A percentile compares a stretch with the other conserved stretches of the same genome.
These are phyloP conservation scores for Physaria fendleri DNA, from an alignment of 345 rosid genomes.

Conservation along the genomic window DNA sequence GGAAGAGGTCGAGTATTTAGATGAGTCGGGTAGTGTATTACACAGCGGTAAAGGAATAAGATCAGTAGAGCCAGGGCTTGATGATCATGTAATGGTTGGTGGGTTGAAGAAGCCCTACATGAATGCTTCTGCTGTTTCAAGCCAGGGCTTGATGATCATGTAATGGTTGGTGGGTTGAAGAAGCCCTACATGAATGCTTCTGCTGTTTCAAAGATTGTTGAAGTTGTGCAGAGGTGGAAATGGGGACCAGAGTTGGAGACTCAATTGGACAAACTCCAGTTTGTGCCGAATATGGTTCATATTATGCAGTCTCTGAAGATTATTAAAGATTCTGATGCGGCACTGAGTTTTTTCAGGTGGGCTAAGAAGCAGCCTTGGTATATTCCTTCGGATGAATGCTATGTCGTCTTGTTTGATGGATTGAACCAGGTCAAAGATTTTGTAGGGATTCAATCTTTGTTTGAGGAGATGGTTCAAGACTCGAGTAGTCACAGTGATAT, in stretches of 20 bases:
- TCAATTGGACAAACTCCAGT: conserved; percentile 78
- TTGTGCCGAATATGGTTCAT: conserved; percentile 79
- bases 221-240: conserved; percentile 89
- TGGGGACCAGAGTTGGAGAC: conserved; percentile 98
- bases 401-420: conserved; percentile 62
- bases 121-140: conserved; percentile 75
- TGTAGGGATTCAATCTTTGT: conserved; percentile 60
- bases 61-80: conserved; percentile 79
- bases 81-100: conserved; percentile 85
- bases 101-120: conserved; percentile 67
- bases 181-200: conserved; percentile 74
- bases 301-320: conserved; percentile 64
- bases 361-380: conserved; percentile 88
- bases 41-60: conserved; percentile 80
- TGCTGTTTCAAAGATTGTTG: conserved; percentile 83
- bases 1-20: conserved; percentile 83
- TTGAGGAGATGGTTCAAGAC: conserved; percentile 75
- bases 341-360: conserved; percentile 82
- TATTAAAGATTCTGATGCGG: conserved; percentile 53
- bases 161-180: conserved; percentile 74
- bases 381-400: conserved; percentile 54
- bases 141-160: conserved; percentile 86
- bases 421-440: conserved; percentile 64
- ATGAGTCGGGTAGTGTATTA: conserved; percentile 80
- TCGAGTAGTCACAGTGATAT: conserved; percentile 35